phyloP scores from a whole-genome alignment of 2,329 filamentous ascomycete genomes.

The Achaetomium macrosporum region DNA sequence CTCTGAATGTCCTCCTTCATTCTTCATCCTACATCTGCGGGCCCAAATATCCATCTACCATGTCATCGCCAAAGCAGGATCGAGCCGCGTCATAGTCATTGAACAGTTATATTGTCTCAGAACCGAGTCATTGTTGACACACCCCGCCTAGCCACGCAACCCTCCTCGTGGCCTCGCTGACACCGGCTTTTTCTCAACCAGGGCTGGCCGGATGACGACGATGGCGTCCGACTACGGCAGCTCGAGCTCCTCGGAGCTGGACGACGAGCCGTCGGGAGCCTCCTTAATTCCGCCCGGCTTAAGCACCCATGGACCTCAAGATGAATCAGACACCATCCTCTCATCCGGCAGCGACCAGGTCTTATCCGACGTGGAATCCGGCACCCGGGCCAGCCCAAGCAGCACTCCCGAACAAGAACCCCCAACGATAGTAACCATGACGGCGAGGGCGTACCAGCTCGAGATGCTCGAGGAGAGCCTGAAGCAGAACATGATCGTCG shows the following conservation, averaged over 20 bases:
- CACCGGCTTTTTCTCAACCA: background rate
- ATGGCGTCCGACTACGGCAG: slow-evolving; percentile 9
- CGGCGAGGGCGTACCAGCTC: slow-evolving; percentile 59
- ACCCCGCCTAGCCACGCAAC: slow-evolving; percentile 6
- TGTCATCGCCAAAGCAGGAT: background rate
- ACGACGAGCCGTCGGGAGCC: background rate
- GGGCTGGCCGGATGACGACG: slow-evolving; percentile 6
- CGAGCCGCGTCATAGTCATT: slow-evolving; percentile 8
- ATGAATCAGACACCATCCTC: slow-evolving; percentile 2
- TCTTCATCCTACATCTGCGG: too few relatives aligned
- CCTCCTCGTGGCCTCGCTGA: slow-evolving; percentile 1
- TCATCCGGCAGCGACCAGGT: slow-evolving; percentile 1
- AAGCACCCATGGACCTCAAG: background rate
- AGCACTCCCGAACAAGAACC: slow-evolving; percentile 19
- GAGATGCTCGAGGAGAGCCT: slow-evolving; percentile 72
- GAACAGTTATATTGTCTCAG: background rate
- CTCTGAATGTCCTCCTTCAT: too few relatives aligned
- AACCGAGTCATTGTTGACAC: background rate
- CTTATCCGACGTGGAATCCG: background rate
- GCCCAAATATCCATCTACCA: too few relatives aligned
- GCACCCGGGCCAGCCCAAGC: background rate
- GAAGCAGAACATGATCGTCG: slow-evolving; percentile 64
- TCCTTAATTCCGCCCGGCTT: too few relatives aligned
- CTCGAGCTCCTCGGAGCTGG: slow-evolving; percentile 15
- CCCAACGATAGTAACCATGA: slow-evolving; percentile 29